Evolutionary conservation across 106 monocot species (phyloP).

Genomic region (Platanthera guangdongensis): DNA sequence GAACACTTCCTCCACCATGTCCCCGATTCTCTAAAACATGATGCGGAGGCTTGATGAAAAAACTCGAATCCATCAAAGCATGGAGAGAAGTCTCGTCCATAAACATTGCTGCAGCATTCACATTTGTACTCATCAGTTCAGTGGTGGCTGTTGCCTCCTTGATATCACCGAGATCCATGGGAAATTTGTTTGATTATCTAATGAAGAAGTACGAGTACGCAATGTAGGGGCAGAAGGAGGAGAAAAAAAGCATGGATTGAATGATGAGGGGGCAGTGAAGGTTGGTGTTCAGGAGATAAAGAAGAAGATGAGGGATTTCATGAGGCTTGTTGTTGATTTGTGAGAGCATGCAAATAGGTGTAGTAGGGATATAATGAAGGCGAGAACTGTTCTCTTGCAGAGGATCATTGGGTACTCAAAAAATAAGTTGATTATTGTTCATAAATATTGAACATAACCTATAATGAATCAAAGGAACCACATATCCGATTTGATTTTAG

Average conservation of each 20-base stretch:
- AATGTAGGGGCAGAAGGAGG: constrained; percentile 24
- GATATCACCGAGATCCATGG: constrained; percentile 24
- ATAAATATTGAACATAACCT: too few relatives aligned
- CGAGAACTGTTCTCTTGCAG: constrained; percentile 42
- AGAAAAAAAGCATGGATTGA: constrained; percentile 20
- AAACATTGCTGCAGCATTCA: constrained; percentile 20
- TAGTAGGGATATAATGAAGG: constrained; percentile 31
- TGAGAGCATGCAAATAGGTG: constrained; percentile 39
- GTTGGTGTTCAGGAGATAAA: constrained; percentile 32
- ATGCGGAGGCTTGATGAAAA: constrained; percentile 30
- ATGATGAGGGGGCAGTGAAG: constrained; percentile 19
- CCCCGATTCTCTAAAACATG: neutral
- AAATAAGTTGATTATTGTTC: too few relatives aligned
- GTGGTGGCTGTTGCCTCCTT: constrained; percentile 26
- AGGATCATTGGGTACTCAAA: constrained; percentile 10
- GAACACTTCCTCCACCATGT: too few relatives aligned
- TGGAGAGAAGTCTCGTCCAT: constrained; percentile 35
- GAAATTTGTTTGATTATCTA: neutral
- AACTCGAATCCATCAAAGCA: constrained; percentile 15
- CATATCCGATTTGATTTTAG: too few relatives aligned
- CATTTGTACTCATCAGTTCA: constrained; percentile 30
- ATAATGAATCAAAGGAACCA: too few relatives aligned
- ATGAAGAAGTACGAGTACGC: constrained; percentile 30
- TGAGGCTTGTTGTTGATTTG: constrained; percentile 24
- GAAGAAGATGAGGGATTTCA: constrained; percentile 17